These are phyloP conservation scores for Phytophthora cactorum DNA, from an alignment of 352 stramenopile genomes.

Conservation along the genomic window DNA sequence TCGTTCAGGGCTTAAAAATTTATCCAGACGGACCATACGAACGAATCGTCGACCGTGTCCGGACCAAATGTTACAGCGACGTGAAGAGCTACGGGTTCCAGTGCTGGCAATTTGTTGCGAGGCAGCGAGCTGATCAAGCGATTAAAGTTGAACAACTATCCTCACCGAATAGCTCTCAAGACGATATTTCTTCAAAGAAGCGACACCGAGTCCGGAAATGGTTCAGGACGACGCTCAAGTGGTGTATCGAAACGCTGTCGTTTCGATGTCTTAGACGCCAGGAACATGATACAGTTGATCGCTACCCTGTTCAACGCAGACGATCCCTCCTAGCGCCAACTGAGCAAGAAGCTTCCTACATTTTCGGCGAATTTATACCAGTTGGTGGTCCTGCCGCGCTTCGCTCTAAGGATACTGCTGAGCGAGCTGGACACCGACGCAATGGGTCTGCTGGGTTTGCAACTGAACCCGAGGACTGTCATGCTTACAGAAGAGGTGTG, in stretches of 20 bases:
- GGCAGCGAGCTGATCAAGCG: background rate
- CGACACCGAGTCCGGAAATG: conserved; percentile 4
- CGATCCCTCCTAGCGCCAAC: background rate
- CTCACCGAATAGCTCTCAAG: background rate
- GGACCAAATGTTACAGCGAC: background rate
- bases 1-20: background rate
- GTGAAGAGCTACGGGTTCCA: background rate
- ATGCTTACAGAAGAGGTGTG: background rate
- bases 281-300: background rate
- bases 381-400: background rate
- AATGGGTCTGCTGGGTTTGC: background rate
- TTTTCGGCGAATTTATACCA: background rate
- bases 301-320: background rate
- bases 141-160: background rate
- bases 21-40: background rate
- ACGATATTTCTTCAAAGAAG: background rate
- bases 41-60: background rate
- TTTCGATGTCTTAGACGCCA: conserved; percentile 5
- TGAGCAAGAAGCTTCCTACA: background rate
- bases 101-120: background rate
- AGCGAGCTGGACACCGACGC: background rate
- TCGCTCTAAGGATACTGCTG: background rate
- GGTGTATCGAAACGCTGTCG: conserved; percentile 9
- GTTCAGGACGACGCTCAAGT: conserved; percentile 6
- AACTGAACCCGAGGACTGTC: background rate